Evolutionary conservation across 2,329 filamentous ascomycete species (phyloP), one percentile per base, ranked within the genome.

Genomic region (Neofusicoccum sp.): DNA sequence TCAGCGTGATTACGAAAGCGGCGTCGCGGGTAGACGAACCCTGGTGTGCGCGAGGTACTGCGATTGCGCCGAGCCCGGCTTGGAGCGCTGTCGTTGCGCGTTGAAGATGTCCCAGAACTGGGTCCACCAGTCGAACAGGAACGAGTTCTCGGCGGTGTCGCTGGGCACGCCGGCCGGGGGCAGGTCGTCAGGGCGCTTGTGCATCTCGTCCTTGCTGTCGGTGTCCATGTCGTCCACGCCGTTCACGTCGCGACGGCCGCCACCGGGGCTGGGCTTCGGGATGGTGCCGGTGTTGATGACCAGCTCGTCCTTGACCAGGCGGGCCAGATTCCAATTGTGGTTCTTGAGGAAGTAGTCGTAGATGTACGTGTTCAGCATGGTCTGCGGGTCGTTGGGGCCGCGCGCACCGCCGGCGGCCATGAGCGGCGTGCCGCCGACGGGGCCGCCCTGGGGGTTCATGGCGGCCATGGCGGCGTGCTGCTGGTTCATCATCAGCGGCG

Each of bases 101-200:
- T 87, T 87, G 76, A 90, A 96, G 68, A 98, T 91, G 70, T 99
- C 95, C 92, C 92, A 98, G 75, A 99, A 99, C 57, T 97, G 84
- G 71, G 88, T 91, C 80, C 96, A 99, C 95, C 95, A 99, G 70
- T 98, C 95, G 67, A 91, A 89, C n/a, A 99, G 81, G 70, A 99
- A 98, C 28, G 90, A 91, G 64, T 85, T 89, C 69, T 89, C 89
- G 59, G 83, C 83, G 63, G 81, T 81, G 51, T 81, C 65, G 38
- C 65, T 83, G 11, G 87, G 86, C 5, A 91, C 80, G 64, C 86
- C 86, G 11, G 91, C 88, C 6, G 85, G 82, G 4, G 93, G 93
- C 40, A 98, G 82, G 70, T 96, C 92, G 61, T 88, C 85, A 0
- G 90, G 90, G 44, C 89, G 83, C 73, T 93, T 93, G 66, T 90